phyloP scores from a whole-genome alignment of 2,329 filamentous ascomycete species.

The Pyrenochaeta sp. region DNA sequence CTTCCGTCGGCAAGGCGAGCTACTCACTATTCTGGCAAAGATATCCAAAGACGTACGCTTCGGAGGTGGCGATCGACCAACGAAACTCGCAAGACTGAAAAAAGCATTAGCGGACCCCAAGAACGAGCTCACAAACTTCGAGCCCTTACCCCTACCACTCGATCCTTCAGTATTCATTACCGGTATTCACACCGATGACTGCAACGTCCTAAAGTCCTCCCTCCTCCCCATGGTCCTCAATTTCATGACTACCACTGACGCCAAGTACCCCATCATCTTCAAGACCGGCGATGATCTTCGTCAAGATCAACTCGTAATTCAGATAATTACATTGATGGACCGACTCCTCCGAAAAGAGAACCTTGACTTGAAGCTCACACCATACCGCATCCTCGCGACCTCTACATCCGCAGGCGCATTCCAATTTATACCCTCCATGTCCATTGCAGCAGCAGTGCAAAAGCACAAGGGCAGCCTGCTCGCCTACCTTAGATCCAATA shows the following conservation, averaged over 20 bases:
- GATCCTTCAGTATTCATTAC: conserved; percentile 83
- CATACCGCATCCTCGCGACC: conserved; percentile 95
- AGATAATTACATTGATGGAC: conserved; percentile 98
- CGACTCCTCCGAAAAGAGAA: conserved; percentile 95
- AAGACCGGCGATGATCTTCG: conserved; percentile 96
- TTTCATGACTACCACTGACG: conserved; percentile 81
- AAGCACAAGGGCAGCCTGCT: conserved; percentile 83
- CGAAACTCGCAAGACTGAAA: conserved; percentile 86
- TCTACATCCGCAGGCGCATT: conserved; percentile 88
- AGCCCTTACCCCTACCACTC: conserved; percentile 86
- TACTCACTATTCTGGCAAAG: conserved; percentile 85
- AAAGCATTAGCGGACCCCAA: conserved; percentile 85
- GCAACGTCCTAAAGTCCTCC: conserved; percentile 94
- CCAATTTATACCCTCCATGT: conserved; percentile 90
- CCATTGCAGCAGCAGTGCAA: conserved; percentile 80
- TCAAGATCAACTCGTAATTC: conserved; percentile 96
- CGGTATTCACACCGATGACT: conserved; percentile 83
- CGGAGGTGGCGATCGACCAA: conserved; percentile 77
- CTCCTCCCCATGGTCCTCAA: conserved; percentile 89
- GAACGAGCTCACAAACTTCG: conserved; percentile 84
- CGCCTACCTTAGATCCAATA: conserved; percentile 86
- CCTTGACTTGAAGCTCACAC: conserved; percentile 90
- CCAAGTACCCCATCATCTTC: conserved; percentile 91
- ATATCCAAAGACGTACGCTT: conserved; percentile 89
- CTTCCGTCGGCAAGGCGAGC: conserved; percentile 85